Evolutionary conservation across 73 alveolate genomes (phyloP).

Genomic region (Diophrys appendiculata): DNA sequence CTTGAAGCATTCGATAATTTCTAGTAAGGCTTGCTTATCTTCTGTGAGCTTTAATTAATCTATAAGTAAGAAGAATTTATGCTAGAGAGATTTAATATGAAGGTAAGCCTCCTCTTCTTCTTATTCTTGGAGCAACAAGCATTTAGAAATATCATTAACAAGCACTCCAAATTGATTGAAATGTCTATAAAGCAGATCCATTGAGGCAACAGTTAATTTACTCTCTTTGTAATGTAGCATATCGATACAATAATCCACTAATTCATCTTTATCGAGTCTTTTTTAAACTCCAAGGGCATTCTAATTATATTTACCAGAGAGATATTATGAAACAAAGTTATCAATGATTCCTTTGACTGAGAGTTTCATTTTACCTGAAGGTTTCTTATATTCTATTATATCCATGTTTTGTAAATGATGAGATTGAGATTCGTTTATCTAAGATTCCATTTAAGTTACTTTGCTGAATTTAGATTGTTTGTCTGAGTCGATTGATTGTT

Average conservation of each 20-base stretch:
- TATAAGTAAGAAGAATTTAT: neutral
- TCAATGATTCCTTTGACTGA: neutral
- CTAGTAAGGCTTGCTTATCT: neutral
- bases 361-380: neutral
- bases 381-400: neutral
- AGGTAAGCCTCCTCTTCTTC: conserved; percentile 17
- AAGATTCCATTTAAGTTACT: neutral
- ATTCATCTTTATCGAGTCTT: conserved; percentile 5
- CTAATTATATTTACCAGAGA: neutral
- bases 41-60: conserved; percentile 4
- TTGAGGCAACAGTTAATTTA: neutral
- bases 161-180: conserved; percentile 2
- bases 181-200: conserved; percentile 9
- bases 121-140: neutral
- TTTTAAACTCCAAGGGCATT: neutral
- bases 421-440: too few species aligned
- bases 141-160: neutral
- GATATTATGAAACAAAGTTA: neutral
- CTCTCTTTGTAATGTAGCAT: neutral
- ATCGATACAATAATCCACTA: neutral
- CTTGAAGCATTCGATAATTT: neutral
- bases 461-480: neutral
- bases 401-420: too few species aligned
- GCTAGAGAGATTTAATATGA: conserved; percentile 5
- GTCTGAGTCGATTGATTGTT: neutral